Evolutionary conservation across 345 rosid genomes (phyloP).

Genomic region (Citrus sp.): DNA sequence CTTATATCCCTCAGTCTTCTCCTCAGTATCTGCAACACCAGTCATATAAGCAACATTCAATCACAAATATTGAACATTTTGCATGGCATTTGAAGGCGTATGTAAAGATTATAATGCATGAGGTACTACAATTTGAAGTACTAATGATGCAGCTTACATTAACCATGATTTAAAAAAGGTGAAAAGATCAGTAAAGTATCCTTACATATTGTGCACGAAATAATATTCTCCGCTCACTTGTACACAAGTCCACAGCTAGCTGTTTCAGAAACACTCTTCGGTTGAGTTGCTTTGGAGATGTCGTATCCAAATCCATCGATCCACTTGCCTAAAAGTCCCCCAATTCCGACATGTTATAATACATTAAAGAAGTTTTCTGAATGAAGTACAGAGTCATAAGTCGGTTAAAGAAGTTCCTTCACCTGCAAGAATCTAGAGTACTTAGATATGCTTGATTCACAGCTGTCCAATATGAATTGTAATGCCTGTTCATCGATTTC

Average conservation of each 20-base stretch:
- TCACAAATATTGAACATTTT: background rate
- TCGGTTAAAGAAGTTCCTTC: slow-evolving; percentile 6
- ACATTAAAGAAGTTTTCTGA: background rate
- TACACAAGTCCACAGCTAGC: slow-evolving; percentile 87
- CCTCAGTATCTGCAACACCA: slow-evolving; percentile 66
- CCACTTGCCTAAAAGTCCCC: slow-evolving; percentile 64
- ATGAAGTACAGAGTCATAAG: background rate
- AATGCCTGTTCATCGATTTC: slow-evolving; percentile 76
- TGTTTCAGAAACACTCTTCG: slow-evolving; percentile 84
- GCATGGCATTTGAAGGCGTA: background rate
- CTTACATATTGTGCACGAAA: slow-evolving; percentile 92
- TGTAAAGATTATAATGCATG: background rate
- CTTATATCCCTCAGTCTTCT: slow-evolving; percentile 80
- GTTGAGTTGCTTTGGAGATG: slow-evolving; percentile 90
- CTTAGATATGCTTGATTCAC: slow-evolving; percentile 86
- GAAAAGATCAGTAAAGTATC: background rate
- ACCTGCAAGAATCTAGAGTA: slow-evolving; percentile 89
- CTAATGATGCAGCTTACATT: background rate
- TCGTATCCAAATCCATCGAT: slow-evolving; percentile 90
- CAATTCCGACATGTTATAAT: background rate
- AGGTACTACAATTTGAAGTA: background rate
- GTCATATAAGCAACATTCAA: background rate
- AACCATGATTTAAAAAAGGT: background rate
- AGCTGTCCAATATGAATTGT: slow-evolving; percentile 70
- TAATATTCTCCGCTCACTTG: slow-evolving; percentile 80